Evolutionary conservation across 164 flowering plant genomes (phyloP).

Genomic region (Stephania yunnanensis): DNA sequence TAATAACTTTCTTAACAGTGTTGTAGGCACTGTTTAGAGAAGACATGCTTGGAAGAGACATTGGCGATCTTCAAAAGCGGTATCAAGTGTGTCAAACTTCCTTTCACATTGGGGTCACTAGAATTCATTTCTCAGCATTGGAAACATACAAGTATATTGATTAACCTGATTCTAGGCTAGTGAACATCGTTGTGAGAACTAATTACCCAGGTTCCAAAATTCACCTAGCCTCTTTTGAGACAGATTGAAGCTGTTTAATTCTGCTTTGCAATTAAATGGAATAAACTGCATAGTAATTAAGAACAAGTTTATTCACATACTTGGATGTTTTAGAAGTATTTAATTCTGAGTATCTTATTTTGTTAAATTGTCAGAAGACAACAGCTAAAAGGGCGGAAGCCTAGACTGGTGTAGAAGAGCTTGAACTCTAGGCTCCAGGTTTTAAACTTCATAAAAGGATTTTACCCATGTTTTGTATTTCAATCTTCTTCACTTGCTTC

Average conservation of each 20-base stretch:
- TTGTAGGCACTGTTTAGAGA: conserved; percentile 82
- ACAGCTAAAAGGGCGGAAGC: conserved; percentile 84
- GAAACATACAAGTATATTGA: conserved; percentile 1
- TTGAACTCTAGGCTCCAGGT: conserved; percentile 93
- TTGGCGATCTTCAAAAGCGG: conserved; percentile 94
- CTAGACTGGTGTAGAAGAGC: conserved; percentile 97
- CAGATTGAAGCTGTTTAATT: conserved; percentile 85
- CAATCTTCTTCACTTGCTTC: background rate
- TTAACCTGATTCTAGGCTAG: conserved; percentile 58
- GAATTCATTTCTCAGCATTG: conserved; percentile 1
- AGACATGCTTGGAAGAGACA: conserved; percentile 79
- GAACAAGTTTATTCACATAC: background rate
- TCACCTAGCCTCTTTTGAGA: conserved; percentile 93
- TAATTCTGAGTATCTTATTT: background rate
- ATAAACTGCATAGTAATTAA: background rate
- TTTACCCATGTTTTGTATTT: conserved; percentile 7
- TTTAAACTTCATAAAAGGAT: conserved; percentile 7
- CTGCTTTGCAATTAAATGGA: conserved; percentile 42
- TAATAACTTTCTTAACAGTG: conserved; percentile 3
- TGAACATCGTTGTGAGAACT: conserved; percentile 92
- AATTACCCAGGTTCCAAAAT: conserved; percentile 91
- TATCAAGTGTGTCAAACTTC: conserved; percentile 56
- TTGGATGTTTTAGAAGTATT: background rate
- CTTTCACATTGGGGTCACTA: background rate
- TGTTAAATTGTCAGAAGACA: conserved; percentile 57